Base-by-base conservation (phyloP, 352 stramenopile genomes). In the Phytophthora cajani region DNA sequence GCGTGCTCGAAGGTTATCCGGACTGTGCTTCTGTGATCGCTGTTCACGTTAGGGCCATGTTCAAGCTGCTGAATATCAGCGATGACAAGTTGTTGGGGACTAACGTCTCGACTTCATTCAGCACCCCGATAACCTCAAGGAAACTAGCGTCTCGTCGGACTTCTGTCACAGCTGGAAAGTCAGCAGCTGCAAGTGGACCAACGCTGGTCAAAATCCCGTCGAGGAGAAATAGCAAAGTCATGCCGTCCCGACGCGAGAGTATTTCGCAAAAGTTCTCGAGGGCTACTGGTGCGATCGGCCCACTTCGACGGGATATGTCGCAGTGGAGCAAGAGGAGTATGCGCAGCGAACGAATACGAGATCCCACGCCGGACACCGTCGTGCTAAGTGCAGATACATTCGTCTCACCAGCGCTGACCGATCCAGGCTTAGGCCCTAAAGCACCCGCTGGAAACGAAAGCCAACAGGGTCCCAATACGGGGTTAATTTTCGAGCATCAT, bases 1-100 rank as follows among this genome's bases (percentile, higher is more conserved):
- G 72, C 1, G 64, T 90, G 3, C 64, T 88, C 0, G 74, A 86
- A 56, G 79, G 79, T 0, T 88, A 90, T 32, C 80, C 82, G 1
- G 57, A 72, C 0, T 82, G 72, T 16, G 73, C 77, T 2, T 47
- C 38, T 5, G 65, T 58, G n/a, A 84, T 85, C 11, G 53, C 64
- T 1, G 66, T 32, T 2, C 57, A 65, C 21, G 67, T 79, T 3
- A 55, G 11, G 46, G 8, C 25, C 6, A 58, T 58, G 52, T 44
- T 58, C 27, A 38, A 42, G 23, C 17, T 42, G 27, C 10, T 58
- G 10, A 58, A 58, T 2, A 42, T 42, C 51, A 42, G 51, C 9
- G 51, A 58, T 40, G 27, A 58, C 12, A 27, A 56, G 12, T 3
- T 53, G 12, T 3, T 53, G 19, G 49, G 49, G 8, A 55, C 7